These are phyloP conservation scores for Hypoxylon intermedium DNA, from an alignment of 495 filamentous ascomycete species.

Conservation along the genomic window DNA sequence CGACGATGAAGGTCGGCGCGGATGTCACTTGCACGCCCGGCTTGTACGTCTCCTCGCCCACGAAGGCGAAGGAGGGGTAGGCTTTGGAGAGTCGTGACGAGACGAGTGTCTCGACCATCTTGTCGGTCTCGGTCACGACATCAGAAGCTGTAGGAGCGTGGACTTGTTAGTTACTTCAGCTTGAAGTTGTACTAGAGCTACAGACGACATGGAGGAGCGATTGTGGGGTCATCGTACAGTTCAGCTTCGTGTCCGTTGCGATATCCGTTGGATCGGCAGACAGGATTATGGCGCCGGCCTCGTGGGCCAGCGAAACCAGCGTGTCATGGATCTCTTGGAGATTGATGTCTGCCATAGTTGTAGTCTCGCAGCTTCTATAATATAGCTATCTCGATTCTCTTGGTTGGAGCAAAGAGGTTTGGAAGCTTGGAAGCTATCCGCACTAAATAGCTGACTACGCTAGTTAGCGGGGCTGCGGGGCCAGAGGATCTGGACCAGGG, in stretches of 20 bases:
- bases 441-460: too few species aligned
- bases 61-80: conserved; percentile 75
- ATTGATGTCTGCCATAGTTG: conserved; percentile 61
- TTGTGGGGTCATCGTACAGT: conserved; percentile 63
- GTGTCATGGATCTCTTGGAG: conserved; percentile 82
- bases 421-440: too few species aligned
- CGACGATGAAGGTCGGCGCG: conserved; percentile 83
- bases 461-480: too few species aligned
- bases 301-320: conserved; percentile 73
- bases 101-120: conserved; percentile 79
- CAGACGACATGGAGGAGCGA: conserved; percentile 24
- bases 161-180: background rate
- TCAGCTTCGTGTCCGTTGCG: conserved; percentile 77
- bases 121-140: conserved; percentile 87
- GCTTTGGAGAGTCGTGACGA: conserved; percentile 64
- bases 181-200: background rate
- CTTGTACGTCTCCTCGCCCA: conserved; percentile 87
- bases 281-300: conserved; percentile 83
- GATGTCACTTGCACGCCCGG: conserved; percentile 68
- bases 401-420: too few species aligned
- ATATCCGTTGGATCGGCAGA: conserved; percentile 71
- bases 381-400: too few species aligned
- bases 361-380: background rate
- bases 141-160: conserved; percentile 70
- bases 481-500: too few species aligned